Conservation (phyloP, 169 alveolate genomes). For the Plasmodium knowlesi region DNA sequence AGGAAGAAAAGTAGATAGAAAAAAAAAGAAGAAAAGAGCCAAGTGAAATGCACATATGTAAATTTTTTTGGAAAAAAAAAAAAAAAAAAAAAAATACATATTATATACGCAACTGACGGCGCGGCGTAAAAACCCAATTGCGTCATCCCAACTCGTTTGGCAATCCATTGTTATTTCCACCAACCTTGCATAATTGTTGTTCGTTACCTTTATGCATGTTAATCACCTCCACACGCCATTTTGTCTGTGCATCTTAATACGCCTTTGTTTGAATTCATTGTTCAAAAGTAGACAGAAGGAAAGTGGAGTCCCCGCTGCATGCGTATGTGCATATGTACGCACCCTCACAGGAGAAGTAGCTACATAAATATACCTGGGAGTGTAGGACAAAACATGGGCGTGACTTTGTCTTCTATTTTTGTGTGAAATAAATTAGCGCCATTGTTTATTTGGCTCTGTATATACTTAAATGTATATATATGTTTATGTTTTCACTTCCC, state of each 20-base stretch:
- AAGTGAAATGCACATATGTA: background rate
- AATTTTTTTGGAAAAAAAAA: background rate
- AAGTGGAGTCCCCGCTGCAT: background rate
- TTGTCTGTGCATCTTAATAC: background rate
- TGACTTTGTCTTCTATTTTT: background rate
- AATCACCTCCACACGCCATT: background rate
- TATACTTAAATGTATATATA: conserved; percentile 5
- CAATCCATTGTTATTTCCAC: background rate
- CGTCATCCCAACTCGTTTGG: background rate
- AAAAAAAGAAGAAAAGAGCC: background rate
- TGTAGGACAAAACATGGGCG: background rate
- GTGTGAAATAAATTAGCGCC: background rate
- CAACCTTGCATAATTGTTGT: background rate
- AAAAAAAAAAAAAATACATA: background rate
- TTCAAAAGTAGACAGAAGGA: background rate
- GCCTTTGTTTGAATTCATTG: background rate
- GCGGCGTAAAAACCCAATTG: background rate
- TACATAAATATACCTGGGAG: background rate
- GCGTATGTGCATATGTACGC: background rate
- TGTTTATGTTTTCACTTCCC: background rate
- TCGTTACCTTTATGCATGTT: background rate
- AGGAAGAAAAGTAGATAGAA: background rate
- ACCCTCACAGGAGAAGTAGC: background rate
- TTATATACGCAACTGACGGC: background rate
- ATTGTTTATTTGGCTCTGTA: background rate